Percentiles rank a stretch among this genome's conserved stretches.
Conservation (phyloP, 805 yeast species). For the Ogataea corticis region DNA sequence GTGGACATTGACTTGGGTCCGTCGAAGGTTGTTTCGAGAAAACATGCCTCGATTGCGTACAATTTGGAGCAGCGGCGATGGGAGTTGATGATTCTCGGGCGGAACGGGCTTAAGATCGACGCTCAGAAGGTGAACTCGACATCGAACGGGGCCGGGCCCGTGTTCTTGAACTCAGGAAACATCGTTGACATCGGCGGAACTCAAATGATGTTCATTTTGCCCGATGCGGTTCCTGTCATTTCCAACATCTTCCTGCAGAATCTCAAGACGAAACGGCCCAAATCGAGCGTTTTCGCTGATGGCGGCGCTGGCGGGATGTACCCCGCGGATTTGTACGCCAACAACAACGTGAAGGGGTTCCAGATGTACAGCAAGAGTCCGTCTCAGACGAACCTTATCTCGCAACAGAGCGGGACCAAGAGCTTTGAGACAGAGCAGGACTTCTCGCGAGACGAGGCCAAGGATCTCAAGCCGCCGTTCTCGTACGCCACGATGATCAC, state of each 20-base stretch:
- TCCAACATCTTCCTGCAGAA: slow-evolving; percentile 47
- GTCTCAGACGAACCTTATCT: slow-evolving; percentile 7
- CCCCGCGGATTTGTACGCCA: slow-evolving; percentile 19
- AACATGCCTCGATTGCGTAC: slow-evolving; percentile 82
- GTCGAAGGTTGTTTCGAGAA: slow-evolving; percentile 92
- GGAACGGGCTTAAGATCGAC: slow-evolving; percentile 93
- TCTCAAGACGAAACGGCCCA: slow-evolving; percentile 32
- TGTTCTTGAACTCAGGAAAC: slow-evolving; percentile 80
- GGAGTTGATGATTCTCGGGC: slow-evolving; percentile 81
- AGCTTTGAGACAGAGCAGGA: slow-evolving; percentile 43
- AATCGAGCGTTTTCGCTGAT: slow-evolving; percentile 18
- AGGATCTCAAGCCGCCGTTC: slow-evolving; percentile 94
- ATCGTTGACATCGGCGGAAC: slow-evolving; percentile 94
- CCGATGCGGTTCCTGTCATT: slow-evolving; percentile 79
- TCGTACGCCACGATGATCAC: slow-evolving; percentile 98
- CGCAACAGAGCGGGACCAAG: slow-evolving; percentile 14
- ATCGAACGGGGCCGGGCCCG: slow-evolving; percentile 39
- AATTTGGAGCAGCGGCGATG: slow-evolving; percentile 74
- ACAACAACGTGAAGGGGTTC: slow-evolving; percentile 43
- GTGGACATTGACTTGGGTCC: slow-evolving; percentile 94
- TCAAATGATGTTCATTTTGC: slow-evolving; percentile 98
- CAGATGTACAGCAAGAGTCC: slow-evolving; percentile 52
- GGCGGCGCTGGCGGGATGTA: slow-evolving; percentile 12
- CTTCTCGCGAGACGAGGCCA: slow-evolving; percentile 85
- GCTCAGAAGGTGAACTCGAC: slow-evolving; percentile 50